Conservation (phyloP, 73 alveolate species). For the Blepharisma japonicum region DNA sequence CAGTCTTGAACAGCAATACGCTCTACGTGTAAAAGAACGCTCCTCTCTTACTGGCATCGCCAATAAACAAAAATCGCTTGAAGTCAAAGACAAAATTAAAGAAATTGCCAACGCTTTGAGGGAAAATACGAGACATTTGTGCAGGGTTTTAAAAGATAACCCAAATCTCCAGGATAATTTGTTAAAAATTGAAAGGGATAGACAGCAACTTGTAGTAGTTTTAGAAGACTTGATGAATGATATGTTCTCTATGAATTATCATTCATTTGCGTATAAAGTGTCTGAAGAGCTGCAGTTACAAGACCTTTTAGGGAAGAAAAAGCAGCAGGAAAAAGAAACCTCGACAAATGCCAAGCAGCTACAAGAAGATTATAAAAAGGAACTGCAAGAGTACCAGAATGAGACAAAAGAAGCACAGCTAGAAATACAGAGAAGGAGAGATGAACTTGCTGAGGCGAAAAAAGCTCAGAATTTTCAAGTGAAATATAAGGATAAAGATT, state of each 20-base stretch:
- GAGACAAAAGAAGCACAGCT: slow-evolving; percentile 59
- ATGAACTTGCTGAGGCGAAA: slow-evolving; percentile 55
- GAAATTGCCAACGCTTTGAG: slow-evolving; percentile 64
- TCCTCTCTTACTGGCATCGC: slow-evolving; percentile 65
- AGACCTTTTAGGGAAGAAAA: slow-evolving; percentile 50
- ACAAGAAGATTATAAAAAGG: slow-evolving; percentile 51
- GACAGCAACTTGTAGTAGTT: slow-evolving; percentile 38
- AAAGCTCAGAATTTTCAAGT: slow-evolving; percentile 50
- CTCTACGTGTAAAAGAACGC: slow-evolving; percentile 49
- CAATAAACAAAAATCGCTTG: slow-evolving; percentile 51
- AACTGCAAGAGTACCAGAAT: slow-evolving; percentile 52
- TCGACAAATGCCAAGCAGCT: slow-evolving; percentile 46
- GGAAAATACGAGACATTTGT: slow-evolving; percentile 55
- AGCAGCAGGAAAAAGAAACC: slow-evolving; percentile 57
- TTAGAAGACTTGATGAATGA: slow-evolving; percentile 44
- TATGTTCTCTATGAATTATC: slow-evolving; percentile 44
- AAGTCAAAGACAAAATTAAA: slow-evolving; percentile 53
- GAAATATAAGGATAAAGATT: slow-evolving; percentile 51
- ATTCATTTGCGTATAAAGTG: slow-evolving; percentile 47
- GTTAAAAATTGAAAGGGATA: slow-evolving; percentile 52
- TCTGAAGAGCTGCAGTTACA: slow-evolving; percentile 46
- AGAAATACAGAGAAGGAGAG: slow-evolving; percentile 52
- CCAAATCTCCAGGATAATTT: slow-evolving; percentile 71
- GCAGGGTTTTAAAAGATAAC: slow-evolving; percentile 65
- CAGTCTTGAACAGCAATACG: slow-evolving; percentile 60